Evolutionary conservation across 2,329 filamentous ascomycete genomes (phyloP).

Genomic region (Talaromyces islandicus): DNA sequence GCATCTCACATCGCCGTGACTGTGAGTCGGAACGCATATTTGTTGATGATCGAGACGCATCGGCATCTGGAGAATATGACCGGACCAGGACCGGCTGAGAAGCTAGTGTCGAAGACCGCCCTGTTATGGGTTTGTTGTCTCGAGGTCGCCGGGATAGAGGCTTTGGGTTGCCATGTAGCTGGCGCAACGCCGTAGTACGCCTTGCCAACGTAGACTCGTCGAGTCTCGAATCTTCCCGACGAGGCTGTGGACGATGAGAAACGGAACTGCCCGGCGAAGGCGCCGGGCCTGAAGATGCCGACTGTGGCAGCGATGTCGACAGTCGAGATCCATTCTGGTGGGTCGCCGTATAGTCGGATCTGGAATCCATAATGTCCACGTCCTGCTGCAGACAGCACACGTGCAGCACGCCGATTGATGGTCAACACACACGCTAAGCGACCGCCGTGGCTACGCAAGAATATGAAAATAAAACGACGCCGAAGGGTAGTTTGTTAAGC

Average conservation of each 20-base stretch:
- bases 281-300: conserved; percentile 11
- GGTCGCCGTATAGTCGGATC: conserved; percentile 22
- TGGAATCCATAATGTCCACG: conserved; percentile 27
- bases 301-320: conserved; percentile 25
- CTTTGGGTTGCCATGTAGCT: conserved; percentile 24
- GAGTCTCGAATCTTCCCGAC: conserved; percentile 19
- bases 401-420: not conserved
- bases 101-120: conserved; percentile 23
- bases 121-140: conserved; percentile 17
- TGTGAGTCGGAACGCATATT: conserved; percentile 24
- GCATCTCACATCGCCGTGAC: conserved; percentile 28
- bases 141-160: conserved; percentile 21
- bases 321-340: conserved; percentile 21
- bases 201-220: conserved; percentile 27
- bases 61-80: conserved; percentile 30
- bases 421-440: not conserved
- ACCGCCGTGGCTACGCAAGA: conserved; percentile 2
- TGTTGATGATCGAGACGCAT: conserved; percentile 18
- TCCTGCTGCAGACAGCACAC: conserved; percentile 6
- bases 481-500: not conserved
- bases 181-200: conserved; percentile 26
- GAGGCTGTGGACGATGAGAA: conserved; percentile 20
- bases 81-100: conserved; percentile 40
- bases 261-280: conserved; percentile 12
- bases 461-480: not conserved